Evolutionary conservation across 2,329 filamentous ascomycete genomes (phyloP).

Genomic region (Chaetomiaceae sp.): DNA sequence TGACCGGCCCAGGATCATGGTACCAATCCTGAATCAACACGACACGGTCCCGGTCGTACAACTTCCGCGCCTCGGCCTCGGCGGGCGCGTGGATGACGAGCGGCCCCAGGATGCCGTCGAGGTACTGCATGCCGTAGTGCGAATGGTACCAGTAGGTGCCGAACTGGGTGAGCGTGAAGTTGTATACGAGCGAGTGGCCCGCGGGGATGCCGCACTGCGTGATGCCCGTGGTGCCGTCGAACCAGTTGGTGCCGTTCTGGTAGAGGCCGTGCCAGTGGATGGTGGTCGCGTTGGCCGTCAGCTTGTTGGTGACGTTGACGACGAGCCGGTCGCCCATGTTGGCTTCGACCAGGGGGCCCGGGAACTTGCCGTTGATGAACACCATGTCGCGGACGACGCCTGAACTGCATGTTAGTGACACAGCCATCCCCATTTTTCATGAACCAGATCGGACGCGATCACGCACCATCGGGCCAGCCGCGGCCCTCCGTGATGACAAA

Average conservation of each 20-base stretch:
- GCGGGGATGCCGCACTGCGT: slow-evolving; percentile 48
- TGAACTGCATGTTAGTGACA: neutral
- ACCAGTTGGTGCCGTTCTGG: slow-evolving; percentile 46
- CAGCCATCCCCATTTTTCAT: neutral
- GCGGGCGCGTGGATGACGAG: slow-evolving; percentile 1
- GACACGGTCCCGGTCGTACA: neutral
- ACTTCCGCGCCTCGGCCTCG: neutral
- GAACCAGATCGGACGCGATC: neutral
- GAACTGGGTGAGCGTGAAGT: slow-evolving; percentile 31
- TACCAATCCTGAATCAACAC: slow-evolving; percentile 3
- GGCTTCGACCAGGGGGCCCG: slow-evolving; percentile 14
- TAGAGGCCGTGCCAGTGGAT: slow-evolving; percentile 60
- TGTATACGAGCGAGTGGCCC: slow-evolving; percentile 49
- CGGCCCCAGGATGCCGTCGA: slow-evolving; percentile 1
- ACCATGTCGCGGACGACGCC: slow-evolving; percentile 8
- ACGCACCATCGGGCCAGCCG: slow-evolving; percentile 1
- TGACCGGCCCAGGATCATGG: neutral
- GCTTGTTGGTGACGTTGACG: slow-evolving; percentile 13
- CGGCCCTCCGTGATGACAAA: slow-evolving; percentile 1
- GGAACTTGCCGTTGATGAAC: slow-evolving; percentile 14
- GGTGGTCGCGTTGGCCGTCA: slow-evolving; percentile 43
- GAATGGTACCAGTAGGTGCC: slow-evolving; percentile 12
- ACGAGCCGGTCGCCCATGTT: slow-evolving; percentile 13
- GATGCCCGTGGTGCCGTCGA: slow-evolving; percentile 50
- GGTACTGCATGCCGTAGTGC: slow-evolving; percentile 2